Percentiles rank a stretch among this genome's conserved stretches.
Conservation (phyloP, 208 protist genomes). For the Acanthamoeba sp. region DNA sequence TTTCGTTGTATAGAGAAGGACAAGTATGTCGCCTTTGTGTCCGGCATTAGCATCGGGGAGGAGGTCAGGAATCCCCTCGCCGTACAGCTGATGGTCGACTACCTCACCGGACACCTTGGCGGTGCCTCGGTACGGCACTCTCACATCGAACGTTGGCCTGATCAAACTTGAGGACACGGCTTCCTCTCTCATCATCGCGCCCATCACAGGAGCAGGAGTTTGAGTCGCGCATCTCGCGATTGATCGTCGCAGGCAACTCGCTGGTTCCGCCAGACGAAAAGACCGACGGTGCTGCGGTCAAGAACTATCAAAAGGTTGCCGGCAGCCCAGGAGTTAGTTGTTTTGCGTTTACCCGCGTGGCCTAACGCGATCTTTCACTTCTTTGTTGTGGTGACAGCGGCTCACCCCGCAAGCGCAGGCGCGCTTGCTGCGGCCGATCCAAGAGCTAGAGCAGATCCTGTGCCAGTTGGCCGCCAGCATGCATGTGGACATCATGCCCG, state of each 20-base stretch:
- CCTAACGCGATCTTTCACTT: too few species aligned
- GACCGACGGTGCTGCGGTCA: slow-evolving; percentile 13
- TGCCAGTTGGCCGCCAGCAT: slow-evolving; percentile 71
- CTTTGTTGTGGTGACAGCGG: neutral
- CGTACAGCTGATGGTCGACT: slow-evolving; percentile 76
- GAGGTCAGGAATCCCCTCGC: slow-evolving; percentile 52
- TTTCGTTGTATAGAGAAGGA: slow-evolving; percentile 30
- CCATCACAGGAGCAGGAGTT: slow-evolving; percentile 73
- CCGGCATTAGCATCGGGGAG: slow-evolving; percentile 72
- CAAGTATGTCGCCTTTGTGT: slow-evolving; percentile 76
- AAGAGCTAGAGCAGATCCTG: slow-evolving; percentile 72
- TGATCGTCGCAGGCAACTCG: slow-evolving; percentile 82
- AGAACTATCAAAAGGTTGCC: slow-evolving; percentile 56
- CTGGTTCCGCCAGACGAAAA: slow-evolving; percentile 74
- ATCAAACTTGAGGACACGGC: too few species aligned
- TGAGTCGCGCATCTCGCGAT: slow-evolving; percentile 59
- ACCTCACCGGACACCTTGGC: slow-evolving; percentile 72
- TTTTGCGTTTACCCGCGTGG: too few species aligned
- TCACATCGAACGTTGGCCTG: too few species aligned
- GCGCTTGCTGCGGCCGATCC: slow-evolving; percentile 73
- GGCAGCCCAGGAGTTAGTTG: neutral
- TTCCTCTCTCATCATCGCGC: neutral
- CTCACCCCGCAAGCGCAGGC: slow-evolving; percentile 45
- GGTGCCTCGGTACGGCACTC: slow-evolving; percentile 2
- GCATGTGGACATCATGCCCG: slow-evolving; percentile 82